Conservation (phyloP, 176 grass and related monocot genomes). For the Guadua angustifolia region DNA sequence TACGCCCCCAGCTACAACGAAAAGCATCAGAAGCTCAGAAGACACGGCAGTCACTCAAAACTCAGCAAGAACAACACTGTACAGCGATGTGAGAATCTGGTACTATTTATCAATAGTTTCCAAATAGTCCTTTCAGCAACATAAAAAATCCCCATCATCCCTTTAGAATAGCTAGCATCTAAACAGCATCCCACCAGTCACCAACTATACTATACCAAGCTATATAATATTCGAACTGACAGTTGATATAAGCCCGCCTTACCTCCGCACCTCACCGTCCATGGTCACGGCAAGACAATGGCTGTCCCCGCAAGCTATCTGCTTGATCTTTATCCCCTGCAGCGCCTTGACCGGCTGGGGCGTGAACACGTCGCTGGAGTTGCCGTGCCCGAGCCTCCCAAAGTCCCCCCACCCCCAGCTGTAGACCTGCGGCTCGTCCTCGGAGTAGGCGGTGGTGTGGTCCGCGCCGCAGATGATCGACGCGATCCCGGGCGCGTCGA, state of each 20-base stretch:
- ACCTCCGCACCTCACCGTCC: slow-evolving; percentile 87
- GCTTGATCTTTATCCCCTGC: slow-evolving; percentile 88
- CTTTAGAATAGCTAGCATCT: neutral
- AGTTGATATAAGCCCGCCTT: neutral
- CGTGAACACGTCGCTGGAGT: slow-evolving; percentile 94
- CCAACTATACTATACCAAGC: neutral
- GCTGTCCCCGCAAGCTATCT: slow-evolving; percentile 97
- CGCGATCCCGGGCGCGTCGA: slow-evolving; percentile 64
- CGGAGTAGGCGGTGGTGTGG: slow-evolving; percentile 93
- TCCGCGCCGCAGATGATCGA: slow-evolving; percentile 94
- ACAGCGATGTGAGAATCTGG: neutral
- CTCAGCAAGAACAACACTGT: slow-evolving; percentile 23
- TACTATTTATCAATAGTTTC: neutral
- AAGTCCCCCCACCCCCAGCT: slow-evolving; percentile 99
- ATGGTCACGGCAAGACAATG: slow-evolving; percentile 94
- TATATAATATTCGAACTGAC: neutral
- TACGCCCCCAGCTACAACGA: slow-evolving; percentile 83
- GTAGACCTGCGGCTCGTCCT: slow-evolving; percentile 76
- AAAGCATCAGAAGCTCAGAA: slow-evolving; percentile 33
- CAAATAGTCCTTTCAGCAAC: neutral
- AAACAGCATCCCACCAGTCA: neutral
- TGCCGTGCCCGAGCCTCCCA: slow-evolving; percentile 90
- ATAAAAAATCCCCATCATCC: neutral
- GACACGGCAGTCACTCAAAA: neutral
- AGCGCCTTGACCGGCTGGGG: slow-evolving; percentile 90